Evolutionary conservation across 2,329 filamentous ascomycete species (phyloP).

Genomic region (Lecanosticta acicola): DNA sequence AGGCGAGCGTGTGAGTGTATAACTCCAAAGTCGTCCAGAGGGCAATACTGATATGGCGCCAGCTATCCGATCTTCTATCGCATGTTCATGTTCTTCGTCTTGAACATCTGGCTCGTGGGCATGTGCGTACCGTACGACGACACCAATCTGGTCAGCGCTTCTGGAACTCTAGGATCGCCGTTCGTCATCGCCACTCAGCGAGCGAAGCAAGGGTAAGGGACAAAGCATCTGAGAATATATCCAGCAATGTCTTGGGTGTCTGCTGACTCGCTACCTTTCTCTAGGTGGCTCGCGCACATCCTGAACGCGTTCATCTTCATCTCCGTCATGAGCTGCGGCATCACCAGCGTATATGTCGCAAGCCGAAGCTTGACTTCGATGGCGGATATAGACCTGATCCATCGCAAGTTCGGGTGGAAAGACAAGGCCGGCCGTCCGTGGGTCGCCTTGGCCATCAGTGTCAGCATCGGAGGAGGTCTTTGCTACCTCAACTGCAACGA

Average conservation of each 20-base stretch:
- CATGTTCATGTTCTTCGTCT: conserved; percentile 32
- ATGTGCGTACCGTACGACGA: conserved; percentile 34
- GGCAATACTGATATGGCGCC: not conserved
- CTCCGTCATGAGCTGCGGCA: conserved; percentile 33
- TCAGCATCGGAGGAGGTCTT: conserved; percentile 30
- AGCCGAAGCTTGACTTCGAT: conserved; percentile 33
- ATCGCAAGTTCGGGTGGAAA: conserved; percentile 22
- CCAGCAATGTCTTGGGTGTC: too few relatives aligned
- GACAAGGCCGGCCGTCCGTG: conserved; percentile 29
- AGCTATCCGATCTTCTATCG: conserved; percentile 31
- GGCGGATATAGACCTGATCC: conserved; percentile 28
- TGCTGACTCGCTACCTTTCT: too few relatives aligned
- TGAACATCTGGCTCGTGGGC: conserved; percentile 35
- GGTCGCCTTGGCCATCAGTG: conserved; percentile 28
- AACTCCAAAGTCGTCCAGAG: not conserved
- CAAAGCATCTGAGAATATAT: too few relatives aligned
- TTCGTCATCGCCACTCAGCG: conserved; percentile 30
- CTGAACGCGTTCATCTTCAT: conserved; percentile 35
- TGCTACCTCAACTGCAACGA: conserved; percentile 33
- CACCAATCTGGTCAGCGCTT: conserved; percentile 24
- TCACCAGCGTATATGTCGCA: conserved; percentile 33
- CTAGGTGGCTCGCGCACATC: conserved; percentile 29
- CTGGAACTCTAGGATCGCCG: conserved; percentile 30
- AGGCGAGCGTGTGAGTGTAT: conserved; percentile 24
- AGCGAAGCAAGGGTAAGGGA: conserved; percentile 29